Evolutionary conservation across 2,329 filamentous ascomycete genomes (phyloP), one percentile per base, ranked within the genome.

Genomic region (Fusarium sarcochroum): DNA sequence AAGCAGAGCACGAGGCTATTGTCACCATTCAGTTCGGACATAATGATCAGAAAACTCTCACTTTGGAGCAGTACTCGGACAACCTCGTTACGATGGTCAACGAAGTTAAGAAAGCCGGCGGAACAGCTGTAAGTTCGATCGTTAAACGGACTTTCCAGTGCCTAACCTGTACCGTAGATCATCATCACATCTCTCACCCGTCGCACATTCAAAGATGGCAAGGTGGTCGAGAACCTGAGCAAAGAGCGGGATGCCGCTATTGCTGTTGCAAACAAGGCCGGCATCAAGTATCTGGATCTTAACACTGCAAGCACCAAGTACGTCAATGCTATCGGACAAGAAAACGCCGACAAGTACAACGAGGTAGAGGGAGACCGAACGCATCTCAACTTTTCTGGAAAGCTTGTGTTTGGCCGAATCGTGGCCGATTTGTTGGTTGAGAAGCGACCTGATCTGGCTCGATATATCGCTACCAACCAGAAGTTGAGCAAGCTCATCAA

Each of bases 21-120:
- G 60, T 64, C 4, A 53, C 60, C 1, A 59, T 64, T 4, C 46
- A 65, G 5, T 64, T 64, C 13, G 61, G 61, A 0, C 61, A 64
- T 4, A 65, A 64, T 13, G 60, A 64, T 10, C 60, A 65, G 9
- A 64, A 64, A 27, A 53, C 41, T 30, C 60, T 64, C 8, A 65
- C 46, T 14, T 2, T 64, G 5, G 46, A 65, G 11, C n/a, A 64
- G 8, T 64, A 64, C 25, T 59, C 61, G 0, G 18, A 47, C 3
- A 65, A 64, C 14, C 60, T 64, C 17, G 9, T 41, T 4, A 30
- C 21, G 4, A 64, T 64, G 61, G 30, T 64, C 4, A 17, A 14
- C 0, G 61, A 64, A 25, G 53, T 64, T 0, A 44, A 65, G 21
- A 18, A 23, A 21, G 61, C 60, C 6, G 61, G 60, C 6, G 61